Evolutionary conservation across 352 stramenopile species (phyloP).

Genomic region (Plasmopara muralis): DNA sequence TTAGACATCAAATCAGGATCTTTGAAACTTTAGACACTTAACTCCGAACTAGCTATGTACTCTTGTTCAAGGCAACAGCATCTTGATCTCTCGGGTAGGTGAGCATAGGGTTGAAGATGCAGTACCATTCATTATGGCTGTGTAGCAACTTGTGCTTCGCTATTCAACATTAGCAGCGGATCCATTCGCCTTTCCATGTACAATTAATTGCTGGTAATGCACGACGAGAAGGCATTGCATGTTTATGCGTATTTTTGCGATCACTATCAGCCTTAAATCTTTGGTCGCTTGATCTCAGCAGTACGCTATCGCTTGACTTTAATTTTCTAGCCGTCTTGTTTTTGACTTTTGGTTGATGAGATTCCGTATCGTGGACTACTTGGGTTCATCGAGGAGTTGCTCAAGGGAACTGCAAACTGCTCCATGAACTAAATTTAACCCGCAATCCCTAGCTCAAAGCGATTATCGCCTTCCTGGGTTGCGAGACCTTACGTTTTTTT

Average conservation of each 20-base stretch:
- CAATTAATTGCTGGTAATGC: too few relatives aligned
- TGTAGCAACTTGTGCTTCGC: constrained; percentile 39
- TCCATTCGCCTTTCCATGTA: too few relatives aligned
- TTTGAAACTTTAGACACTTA: constrained; percentile 30
- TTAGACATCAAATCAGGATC: constrained; percentile 34
- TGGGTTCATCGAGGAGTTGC: constrained; percentile 35
- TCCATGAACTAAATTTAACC: constrained; percentile 50
- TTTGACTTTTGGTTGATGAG: constrained; percentile 21
- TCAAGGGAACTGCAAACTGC: constrained; percentile 29
- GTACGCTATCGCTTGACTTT: constrained; percentile 18
- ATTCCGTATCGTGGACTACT: constrained; percentile 35
- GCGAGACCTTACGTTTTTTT: constrained; percentile 42
- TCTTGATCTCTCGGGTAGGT: constrained; percentile 36
- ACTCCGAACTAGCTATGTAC: constrained; percentile 12
- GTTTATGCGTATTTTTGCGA: constrained; percentile 35
- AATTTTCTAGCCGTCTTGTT: neutral
- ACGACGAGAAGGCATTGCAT: constrained; percentile 32
- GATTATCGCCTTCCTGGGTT: constrained; percentile 43
- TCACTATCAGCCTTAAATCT: constrained; percentile 25
- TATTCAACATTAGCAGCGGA: too few relatives aligned
- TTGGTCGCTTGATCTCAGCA: constrained; percentile 41
- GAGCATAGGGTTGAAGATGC: too few relatives aligned
- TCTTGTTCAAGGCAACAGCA: constrained; percentile 23
- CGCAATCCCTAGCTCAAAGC: constrained; percentile 34
- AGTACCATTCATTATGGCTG: constrained; percentile 1